phyloP scores from a whole-genome alignment of 1,284 basidiomycete genomes.

The Cryptococcus hybrid region DNA sequence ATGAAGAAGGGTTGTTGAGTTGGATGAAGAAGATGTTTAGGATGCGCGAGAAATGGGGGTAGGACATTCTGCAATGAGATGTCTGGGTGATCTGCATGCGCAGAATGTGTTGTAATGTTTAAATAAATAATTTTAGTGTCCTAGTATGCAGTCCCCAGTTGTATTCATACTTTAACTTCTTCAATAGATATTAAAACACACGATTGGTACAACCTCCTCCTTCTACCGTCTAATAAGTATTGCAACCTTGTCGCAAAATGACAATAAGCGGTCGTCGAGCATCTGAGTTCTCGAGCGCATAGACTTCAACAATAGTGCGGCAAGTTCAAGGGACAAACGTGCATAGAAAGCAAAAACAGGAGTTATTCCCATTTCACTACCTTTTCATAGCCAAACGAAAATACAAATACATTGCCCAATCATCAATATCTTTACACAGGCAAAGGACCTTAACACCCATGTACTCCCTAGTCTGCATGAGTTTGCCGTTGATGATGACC shows the following conservation, averaged over 20 bases:
- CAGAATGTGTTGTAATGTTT: background rate
- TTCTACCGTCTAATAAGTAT: too few relatives aligned
- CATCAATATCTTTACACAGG: constrained; percentile 17
- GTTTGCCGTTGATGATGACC: constrained; percentile 30
- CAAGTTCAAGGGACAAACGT: background rate
- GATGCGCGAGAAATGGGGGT: constrained; percentile 14
- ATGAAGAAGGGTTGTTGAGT: constrained; percentile 10
- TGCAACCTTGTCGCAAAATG: too few relatives aligned
- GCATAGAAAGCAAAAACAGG: background rate
- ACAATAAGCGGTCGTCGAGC: too few relatives aligned
- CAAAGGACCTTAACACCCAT: constrained; percentile 37
- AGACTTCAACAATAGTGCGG: too few relatives aligned
- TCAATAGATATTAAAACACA: too few relatives aligned
- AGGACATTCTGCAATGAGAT: constrained; percentile 10
- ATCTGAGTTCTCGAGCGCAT: too few relatives aligned
- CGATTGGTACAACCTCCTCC: too few relatives aligned
- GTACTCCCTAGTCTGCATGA: constrained; percentile 36
- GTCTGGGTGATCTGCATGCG: constrained; percentile 17
- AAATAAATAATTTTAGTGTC: background rate
- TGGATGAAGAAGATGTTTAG: constrained; percentile 21
- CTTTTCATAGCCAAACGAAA: background rate
- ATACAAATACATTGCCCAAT: background rate
- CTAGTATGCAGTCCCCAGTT: background rate
- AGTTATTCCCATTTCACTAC: background rate
- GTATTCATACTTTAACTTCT: background rate